Evolutionary conservation across 208 protist genomes (phyloP).

Genomic region (Phytomonas francai): DNA sequence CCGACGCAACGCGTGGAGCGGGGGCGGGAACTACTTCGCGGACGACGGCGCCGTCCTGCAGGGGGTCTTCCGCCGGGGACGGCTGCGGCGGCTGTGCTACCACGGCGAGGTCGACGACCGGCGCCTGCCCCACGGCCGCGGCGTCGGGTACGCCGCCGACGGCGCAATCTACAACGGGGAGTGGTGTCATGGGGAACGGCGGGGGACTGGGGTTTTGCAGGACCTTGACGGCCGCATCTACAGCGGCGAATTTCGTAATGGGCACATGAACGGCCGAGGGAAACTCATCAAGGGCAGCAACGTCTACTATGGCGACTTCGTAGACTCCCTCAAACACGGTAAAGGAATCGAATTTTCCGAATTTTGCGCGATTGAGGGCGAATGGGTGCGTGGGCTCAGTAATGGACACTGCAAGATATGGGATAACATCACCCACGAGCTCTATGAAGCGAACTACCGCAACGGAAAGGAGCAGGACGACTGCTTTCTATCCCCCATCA

Average conservation of each 20-base stretch:
- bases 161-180: slow-evolving; percentile 75
- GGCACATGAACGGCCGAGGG: slow-evolving; percentile 49
- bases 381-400: slow-evolving; percentile 37
- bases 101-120: slow-evolving; percentile 64
- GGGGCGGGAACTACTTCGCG: slow-evolving; percentile 47
- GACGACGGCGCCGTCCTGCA: slow-evolving; percentile 62
- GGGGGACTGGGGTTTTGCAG: slow-evolving; percentile 70
- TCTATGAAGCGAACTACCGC: slow-evolving; percentile 70
- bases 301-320: slow-evolving; percentile 70
- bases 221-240: slow-evolving; percentile 41
- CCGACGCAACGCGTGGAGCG: slow-evolving; percentile 47
- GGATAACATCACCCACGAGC: slow-evolving; percentile 31
- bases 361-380: slow-evolving; percentile 34
- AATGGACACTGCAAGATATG: slow-evolving; percentile 50
- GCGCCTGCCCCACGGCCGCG: slow-evolving; percentile 50
- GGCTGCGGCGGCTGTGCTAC: slow-evolving; percentile 37
- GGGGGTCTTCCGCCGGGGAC: slow-evolving; percentile 39
- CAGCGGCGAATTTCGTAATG: slow-evolving; percentile 59
- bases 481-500: slow-evolving; percentile 60
- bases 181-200: slow-evolving; percentile 59
- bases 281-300: slow-evolving; percentile 43
- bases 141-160: slow-evolving; percentile 28
- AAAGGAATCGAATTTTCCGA: slow-evolving; percentile 43
- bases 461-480: slow-evolving; percentile 80
- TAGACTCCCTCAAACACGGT: slow-evolving; percentile 50